These are phyloP conservation scores for Agaricus subrufescens DNA, from an alignment of 768 basidiomycete genomes.

Conservation along the genomic window DNA sequence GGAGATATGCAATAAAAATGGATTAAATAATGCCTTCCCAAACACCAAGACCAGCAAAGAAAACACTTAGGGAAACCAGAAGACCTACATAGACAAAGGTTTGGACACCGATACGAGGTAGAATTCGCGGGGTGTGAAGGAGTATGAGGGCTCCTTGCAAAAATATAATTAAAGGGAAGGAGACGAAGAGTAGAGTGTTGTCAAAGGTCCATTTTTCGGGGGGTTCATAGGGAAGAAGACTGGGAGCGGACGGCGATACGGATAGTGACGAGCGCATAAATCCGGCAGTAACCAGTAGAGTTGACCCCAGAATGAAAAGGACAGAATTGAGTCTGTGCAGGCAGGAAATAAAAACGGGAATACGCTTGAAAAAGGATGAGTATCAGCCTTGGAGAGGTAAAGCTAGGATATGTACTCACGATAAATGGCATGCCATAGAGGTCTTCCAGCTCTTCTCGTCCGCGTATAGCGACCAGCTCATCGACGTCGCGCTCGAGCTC, in stretches of 20 bases:
- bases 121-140: slow-evolving; percentile 61
- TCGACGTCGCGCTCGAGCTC: slow-evolving; percentile 67
- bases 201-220: slow-evolving; percentile 8
- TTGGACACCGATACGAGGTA: slow-evolving; percentile 73
- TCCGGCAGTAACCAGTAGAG: slow-evolving; percentile 54
- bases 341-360: slow-evolving; percentile 75
- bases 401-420: slow-evolving; percentile 38
- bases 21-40: slow-evolving; percentile 55
- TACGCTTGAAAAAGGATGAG: slow-evolving; percentile 37
- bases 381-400: slow-evolving; percentile 8
- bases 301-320: slow-evolving; percentile 63
- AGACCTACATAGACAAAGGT: slow-evolving; percentile 69
- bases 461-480: slow-evolving; percentile 55
- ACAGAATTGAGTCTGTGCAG: slow-evolving; percentile 74
- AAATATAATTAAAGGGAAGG: slow-evolving; percentile 37
- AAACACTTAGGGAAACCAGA: slow-evolving; percentile 59
- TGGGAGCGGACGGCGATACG: slow-evolving; percentile 13
- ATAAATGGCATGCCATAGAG: slow-evolving; percentile 78
- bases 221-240: not conserved
- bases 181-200: slow-evolving; percentile 32
- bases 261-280: slow-evolving; percentile 52
- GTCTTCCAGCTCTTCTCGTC: slow-evolving; percentile 72
- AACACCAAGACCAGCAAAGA: slow-evolving; percentile 68
- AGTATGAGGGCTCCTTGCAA: slow-evolving; percentile 54
- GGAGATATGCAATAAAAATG: not conserved